Evolutionary conservation across 2,329 filamentous ascomycete species (phyloP).

Genomic region (Epichloe elymi): DNA sequence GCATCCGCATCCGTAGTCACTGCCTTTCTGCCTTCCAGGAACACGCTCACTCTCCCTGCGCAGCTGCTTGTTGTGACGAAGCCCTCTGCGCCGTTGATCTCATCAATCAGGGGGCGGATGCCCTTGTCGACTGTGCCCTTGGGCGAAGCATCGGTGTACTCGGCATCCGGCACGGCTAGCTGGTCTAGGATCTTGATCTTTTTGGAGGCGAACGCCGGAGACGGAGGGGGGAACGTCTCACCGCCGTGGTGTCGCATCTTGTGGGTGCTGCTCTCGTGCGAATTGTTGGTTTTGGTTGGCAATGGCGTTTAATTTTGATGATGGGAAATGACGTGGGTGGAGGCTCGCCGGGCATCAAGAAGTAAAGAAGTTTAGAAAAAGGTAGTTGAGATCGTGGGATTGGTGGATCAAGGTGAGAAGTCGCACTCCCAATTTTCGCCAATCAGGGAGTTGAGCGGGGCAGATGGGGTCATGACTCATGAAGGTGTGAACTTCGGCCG

Average conservation of each 20-base stretch:
- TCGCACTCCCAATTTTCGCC: background rate
- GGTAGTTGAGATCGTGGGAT: background rate
- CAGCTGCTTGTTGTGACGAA: slow-evolving; percentile 91
- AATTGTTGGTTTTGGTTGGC: background rate
- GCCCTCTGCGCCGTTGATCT: slow-evolving; percentile 62
- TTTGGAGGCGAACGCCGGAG: slow-evolving; percentile 37
- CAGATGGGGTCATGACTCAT: background rate
- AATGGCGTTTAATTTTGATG: background rate
- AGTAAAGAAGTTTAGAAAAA: background rate
- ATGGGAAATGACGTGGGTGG: background rate
- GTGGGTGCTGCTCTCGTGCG: background rate
- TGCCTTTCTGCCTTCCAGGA: slow-evolving; percentile 60
- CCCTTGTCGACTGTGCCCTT: slow-evolving; percentile 77
- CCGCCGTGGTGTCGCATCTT: slow-evolving; percentile 13
- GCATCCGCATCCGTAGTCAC: background rate
- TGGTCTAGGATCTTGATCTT: slow-evolving; percentile 63
- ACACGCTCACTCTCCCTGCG: slow-evolving; percentile 75
- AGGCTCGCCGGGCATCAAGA: background rate
- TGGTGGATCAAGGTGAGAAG: background rate
- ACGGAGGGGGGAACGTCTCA: slow-evolving; percentile 16
- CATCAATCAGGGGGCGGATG: slow-evolving; percentile 62
- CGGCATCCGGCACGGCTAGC: slow-evolving; percentile 51
- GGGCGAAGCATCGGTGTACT: slow-evolving; percentile 74
- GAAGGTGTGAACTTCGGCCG: too few species aligned
- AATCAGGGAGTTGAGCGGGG: slow-evolving; percentile 10